Base-by-base conservation (phyloP, 768 basidiomycete species). In the Pulveroboletus sp. region DNA sequence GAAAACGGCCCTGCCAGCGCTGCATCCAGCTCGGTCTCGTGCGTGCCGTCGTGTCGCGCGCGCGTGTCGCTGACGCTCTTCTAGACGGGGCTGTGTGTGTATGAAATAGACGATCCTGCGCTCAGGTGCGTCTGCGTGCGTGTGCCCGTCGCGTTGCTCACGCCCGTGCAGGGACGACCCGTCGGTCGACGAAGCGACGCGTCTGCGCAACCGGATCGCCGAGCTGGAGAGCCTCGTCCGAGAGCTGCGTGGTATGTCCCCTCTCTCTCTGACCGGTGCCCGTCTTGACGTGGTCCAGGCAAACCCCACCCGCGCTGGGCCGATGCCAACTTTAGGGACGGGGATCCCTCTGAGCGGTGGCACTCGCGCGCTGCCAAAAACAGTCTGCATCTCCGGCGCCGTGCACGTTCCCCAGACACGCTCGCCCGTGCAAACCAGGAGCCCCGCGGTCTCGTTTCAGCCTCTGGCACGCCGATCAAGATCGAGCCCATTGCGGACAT, bases 51-150 rank as follows among this genome's bases (percentile, higher is more conserved):
- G 34, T 23, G 16, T 27, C 41, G 37, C 20, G 2, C 43, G 31
- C 35, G 47, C 32, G 34, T 25, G 27, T 56, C 51, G 40, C 52
- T 56, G 37, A 40, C 44, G 49, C 3, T 14, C 57, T 42, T 3
- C 6, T n/a, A 92, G 89, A 94, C 93, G 19, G 93, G 93, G 43
- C 85, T 94, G 16, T 95, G 93, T 66, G 91, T 95, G 1, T 95
- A 95, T 58, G 93, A 95, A 63, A 88, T 94, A 55, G 93, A 94
- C 64, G 92, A 92, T 68, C 89, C 89, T 13, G 84, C 86, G 10
- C 70, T 87, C 32, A 77, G 87, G 90, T 88, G 55, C 16, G 53
- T 32, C n/a, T 49, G 7, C 23, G n/a, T n/a, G n/a, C n/a, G n/a
- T n/a, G n/a, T n/a, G n/a, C n/a, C n/a, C n/a, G n/a, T n/a, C n/a